These are phyloP conservation scores for Claviceps sorghi DNA, from an alignment of 2,329 filamentous ascomycete genomes.

Conservation along the genomic window DNA sequence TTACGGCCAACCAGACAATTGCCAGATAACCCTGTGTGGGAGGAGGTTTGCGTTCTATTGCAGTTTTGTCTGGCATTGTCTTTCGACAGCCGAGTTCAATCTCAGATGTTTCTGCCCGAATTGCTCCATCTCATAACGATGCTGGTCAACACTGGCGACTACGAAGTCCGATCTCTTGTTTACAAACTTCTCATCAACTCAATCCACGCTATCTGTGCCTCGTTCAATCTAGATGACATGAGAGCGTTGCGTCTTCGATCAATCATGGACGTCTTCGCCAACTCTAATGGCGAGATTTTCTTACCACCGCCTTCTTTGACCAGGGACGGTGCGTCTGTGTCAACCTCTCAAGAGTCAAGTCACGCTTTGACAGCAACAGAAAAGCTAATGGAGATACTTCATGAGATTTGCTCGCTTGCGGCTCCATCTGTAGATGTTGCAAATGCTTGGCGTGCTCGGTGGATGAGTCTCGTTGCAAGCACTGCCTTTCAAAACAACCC, in stretches of 20 bases:
- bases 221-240: slow-evolving; percentile 46
- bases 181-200: slow-evolving; percentile 52
- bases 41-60: slow-evolving; percentile 52
- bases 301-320: slow-evolving; percentile 29
- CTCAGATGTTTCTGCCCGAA: slow-evolving; percentile 53
- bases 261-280: slow-evolving; percentile 43
- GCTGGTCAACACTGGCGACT: slow-evolving; percentile 49
- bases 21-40: slow-evolving; percentile 53
- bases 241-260: slow-evolving; percentile 40
- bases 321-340: slow-evolving; percentile 40
- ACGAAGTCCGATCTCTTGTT: slow-evolving; percentile 42
- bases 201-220: slow-evolving; percentile 52
- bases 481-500: slow-evolving; percentile 62
- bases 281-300: slow-evolving; percentile 44
- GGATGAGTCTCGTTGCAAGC: slow-evolving; percentile 60
- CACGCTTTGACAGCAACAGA: slow-evolving; percentile 43
- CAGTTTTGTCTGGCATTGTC: slow-evolving; percentile 52
- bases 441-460: slow-evolving; percentile 55
- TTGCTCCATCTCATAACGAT: slow-evolving; percentile 59
- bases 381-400: slow-evolving; percentile 44
- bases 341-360: slow-evolving; percentile 38
- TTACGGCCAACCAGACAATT: slow-evolving; percentile 50
- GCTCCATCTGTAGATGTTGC: slow-evolving; percentile 50
- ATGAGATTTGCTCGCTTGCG: slow-evolving; percentile 48
- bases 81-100: slow-evolving; percentile 52